Evolutionary conservation across 2,329 filamentous ascomycete genomes (phyloP).

Genomic region (Sarocladium strictum): DNA sequence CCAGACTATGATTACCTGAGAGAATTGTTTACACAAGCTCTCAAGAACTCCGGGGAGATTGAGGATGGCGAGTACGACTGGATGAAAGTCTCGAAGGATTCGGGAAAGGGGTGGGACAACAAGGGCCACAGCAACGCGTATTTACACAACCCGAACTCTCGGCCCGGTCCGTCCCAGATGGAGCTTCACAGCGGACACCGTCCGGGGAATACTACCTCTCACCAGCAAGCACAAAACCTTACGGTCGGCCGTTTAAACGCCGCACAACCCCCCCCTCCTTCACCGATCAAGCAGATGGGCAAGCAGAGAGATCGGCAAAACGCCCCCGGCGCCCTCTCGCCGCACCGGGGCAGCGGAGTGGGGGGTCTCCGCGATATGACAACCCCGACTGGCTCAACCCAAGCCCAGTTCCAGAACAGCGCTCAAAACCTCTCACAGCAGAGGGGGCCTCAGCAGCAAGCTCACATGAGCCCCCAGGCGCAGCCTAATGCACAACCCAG

Average conservation of each 20-base stretch:
- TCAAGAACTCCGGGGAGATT: slow-evolving; percentile 89
- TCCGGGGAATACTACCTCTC: slow-evolving; percentile 59
- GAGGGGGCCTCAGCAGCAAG: slow-evolving; percentile 50
- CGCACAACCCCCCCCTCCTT: slow-evolving; percentile 83
- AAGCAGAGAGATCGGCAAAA: slow-evolving; percentile 72
- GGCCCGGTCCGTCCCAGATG: slow-evolving; percentile 77
- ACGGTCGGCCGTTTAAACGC: slow-evolving; percentile 89
- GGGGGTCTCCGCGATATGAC: slow-evolving; percentile 69
- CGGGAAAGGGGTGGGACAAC: slow-evolving; percentile 82
- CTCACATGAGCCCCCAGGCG: slow-evolving; percentile 49
- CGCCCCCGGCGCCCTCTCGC: slow-evolving; percentile 65
- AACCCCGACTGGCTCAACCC: slow-evolving; percentile 84
- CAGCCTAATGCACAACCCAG: slow-evolving; percentile 49
- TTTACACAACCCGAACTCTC: slow-evolving; percentile 70
- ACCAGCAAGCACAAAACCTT: slow-evolving; percentile 57
- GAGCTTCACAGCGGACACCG: slow-evolving; percentile 73
- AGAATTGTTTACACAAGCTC: slow-evolving; percentile 90
- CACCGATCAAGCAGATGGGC: slow-evolving; percentile 75
- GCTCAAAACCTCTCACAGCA: slow-evolving; percentile 75
- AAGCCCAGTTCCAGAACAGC: slow-evolving; percentile 95
- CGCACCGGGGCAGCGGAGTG: slow-evolving; percentile 71
- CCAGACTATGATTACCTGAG: slow-evolving; percentile 98
- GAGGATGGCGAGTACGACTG: slow-evolving; percentile 99
- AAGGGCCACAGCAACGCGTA: slow-evolving; percentile 59
- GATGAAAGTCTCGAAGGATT: slow-evolving; percentile 88